Percentiles rank a stretch among this genome's conserved stretches.
Evolutionary conservation across 73 alveolate species (phyloP).

Genomic region (Paramecium caudatum): DNA sequence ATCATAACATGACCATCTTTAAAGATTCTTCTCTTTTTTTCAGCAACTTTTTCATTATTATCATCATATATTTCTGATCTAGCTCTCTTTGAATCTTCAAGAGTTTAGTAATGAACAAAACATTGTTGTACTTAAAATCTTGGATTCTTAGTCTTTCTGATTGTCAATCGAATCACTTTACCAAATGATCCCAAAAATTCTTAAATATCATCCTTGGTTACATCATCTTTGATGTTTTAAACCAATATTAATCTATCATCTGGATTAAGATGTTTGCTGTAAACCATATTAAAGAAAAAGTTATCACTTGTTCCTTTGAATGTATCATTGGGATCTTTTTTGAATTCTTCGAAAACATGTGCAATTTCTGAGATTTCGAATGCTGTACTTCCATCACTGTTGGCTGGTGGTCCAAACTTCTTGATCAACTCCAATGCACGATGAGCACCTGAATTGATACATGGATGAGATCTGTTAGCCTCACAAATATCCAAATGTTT

Average conservation of each 20-base stretch:
- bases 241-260: slow-evolving; percentile 67
- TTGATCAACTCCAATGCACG: slow-evolving; percentile 44
- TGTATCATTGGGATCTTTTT: slow-evolving; percentile 14
- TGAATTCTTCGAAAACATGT: neutral
- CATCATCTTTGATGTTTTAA: slow-evolving; percentile 56
- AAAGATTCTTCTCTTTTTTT: neutral
- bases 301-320: slow-evolving; percentile 59
- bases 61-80: slow-evolving; percentile 70
- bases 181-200: slow-evolving; percentile 56
- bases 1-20: slow-evolving; percentile 61
- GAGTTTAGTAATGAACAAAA: slow-evolving; percentile 48
- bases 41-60: neutral
- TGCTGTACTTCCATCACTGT: slow-evolving; percentile 29
- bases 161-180: slow-evolving; percentile 39
- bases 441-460: slow-evolving; percentile 54
- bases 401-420: slow-evolving; percentile 36
- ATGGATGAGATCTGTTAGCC: slow-evolving; percentile 53
- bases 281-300: slow-evolving; percentile 48
- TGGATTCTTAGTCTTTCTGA: slow-evolving; percentile 46
- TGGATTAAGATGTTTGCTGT: slow-evolving; percentile 63
- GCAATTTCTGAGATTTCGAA: slow-evolving; percentile 40
- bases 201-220: neutral
- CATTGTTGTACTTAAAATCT: slow-evolving; percentile 53
- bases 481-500: slow-evolving; percentile 52
- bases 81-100: slow-evolving; percentile 70